Evolutionary conservation across 139 green algal species (phyloP).

Genomic region (Asterochloris erici): DNA sequence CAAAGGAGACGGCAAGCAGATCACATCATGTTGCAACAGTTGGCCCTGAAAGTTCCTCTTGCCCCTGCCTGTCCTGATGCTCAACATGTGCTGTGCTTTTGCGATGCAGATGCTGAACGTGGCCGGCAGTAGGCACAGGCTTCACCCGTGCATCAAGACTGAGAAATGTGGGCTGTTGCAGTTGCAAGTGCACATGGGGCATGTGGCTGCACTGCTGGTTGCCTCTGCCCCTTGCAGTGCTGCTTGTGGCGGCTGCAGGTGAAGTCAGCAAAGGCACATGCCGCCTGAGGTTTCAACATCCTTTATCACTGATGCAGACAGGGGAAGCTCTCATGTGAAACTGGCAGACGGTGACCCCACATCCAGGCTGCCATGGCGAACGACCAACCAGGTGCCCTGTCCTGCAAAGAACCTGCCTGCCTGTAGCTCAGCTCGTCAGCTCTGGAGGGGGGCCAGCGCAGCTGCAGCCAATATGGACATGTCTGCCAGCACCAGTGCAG

Average conservation of each 20-base stretch:
- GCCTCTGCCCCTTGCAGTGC: no score
- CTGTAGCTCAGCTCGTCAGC: no score
- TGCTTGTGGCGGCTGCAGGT: no score
- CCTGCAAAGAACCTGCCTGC: no score
- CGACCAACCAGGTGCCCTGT: constrained; percentile 46
- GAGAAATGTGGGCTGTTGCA: neutral
- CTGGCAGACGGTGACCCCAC: constrained; percentile 39
- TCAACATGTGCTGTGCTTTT: neutral
- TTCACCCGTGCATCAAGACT: constrained; percentile 41
- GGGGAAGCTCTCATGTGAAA: constrained; percentile 40
- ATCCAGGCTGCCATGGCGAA: constrained; percentile 44
- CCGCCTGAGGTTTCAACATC: neutral
- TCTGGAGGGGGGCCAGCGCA: neutral
- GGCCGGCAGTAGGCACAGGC: constrained; percentile 40
- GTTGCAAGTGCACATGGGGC: no score
- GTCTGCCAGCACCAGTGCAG: no score
- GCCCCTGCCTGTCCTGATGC: neutral
- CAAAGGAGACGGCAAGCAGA: no score
- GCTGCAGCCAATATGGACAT: neutral
- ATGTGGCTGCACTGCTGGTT: no score
- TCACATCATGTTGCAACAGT: no score
- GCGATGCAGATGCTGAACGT: constrained; percentile 48
- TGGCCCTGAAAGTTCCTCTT: no score
- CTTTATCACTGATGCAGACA: constrained; percentile 34
- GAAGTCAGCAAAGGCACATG: no score